Base-by-base conservation (phyloP, 2,329 filamentous ascomycete genomes). In the Fusarium graminum region DNA sequence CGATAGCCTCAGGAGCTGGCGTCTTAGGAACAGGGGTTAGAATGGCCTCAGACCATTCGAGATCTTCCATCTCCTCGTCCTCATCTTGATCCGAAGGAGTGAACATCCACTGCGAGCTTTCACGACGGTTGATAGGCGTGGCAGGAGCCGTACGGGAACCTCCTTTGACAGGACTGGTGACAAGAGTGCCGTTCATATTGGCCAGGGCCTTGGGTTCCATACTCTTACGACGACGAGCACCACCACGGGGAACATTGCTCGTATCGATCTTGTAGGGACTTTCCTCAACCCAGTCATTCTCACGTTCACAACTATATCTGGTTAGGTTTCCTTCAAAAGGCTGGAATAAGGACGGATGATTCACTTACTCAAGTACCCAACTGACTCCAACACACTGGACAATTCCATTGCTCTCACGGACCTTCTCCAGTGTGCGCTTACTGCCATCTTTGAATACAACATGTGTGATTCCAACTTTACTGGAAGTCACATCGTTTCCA, bases 361-460 rank as follows among this genome's bases (percentile, higher is more conserved):
- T 6, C 25, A 86, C 90, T 85, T 86, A 93, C 90, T 97, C 92
- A 65, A 97, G 84, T 53, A 95, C 91, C 92, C 93, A 97, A 67
- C 89, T 89, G 44, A 96, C 91, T 47, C 93, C 93, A 54, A 97
- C 92, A 78, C 93, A 96, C 70, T 92, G 89, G 36, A 97, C 91
- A 29, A 92, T 82, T 7, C 92, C 92, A 14, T 86, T 84, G 38
- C 87, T 89, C 70, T 90, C 86, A 57, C 88, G 84, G 8, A 94
- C 90, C 78, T 93, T 96, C 74, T 96, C 90, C 67, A 97, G 79
- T 1, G 93, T 97, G 26, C 90, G 84, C 73, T 90, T 89, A 40
- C 89, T 89, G 43, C 93, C 93, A 73, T 97, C 93, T 76, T 97
- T 97, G 82, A 89, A 97, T 8, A 97, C 88, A 9, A 97, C 91